phyloP scores from a whole-genome alignment of 768 basidiomycete genomes.

The Lyophyllum atratum region DNA sequence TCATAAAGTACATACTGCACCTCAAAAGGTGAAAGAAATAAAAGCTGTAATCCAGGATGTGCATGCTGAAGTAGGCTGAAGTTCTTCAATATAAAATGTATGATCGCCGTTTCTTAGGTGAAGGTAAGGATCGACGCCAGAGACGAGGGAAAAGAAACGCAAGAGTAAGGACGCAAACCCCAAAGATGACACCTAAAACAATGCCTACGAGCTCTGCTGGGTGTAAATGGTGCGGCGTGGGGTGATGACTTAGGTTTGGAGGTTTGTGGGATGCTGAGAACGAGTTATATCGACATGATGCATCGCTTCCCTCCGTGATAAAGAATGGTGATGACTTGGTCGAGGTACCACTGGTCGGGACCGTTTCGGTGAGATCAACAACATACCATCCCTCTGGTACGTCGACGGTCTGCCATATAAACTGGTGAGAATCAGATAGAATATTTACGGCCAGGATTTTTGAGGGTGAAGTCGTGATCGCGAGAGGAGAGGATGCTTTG shows the following conservation, averaged over 20 bases:
- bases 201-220: slow-evolving; percentile 23
- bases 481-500: background rate
- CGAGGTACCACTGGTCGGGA: slow-evolving; percentile 13
- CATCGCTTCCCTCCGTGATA: slow-evolving; percentile 24
- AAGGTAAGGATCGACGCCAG: slow-evolving; percentile 24
- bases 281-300: slow-evolving; percentile 15
- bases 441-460: slow-evolving; percentile 26
- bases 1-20: slow-evolving; percentile 7
- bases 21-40: background rate
- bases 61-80: no score
- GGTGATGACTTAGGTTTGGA: background rate
- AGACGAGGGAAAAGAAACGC: slow-evolving; percentile 26
- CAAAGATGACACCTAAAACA: slow-evolving; percentile 21
- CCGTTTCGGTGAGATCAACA: slow-evolving; percentile 24
- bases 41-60: background rate
- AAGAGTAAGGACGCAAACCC: slow-evolving; percentile 16
- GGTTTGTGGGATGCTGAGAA: background rate
- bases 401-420: slow-evolving; percentile 32
- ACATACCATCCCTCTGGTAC: slow-evolving; percentile 35
- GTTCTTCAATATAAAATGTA: slow-evolving; percentile 12
- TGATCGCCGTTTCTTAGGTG: slow-evolving; percentile 8
- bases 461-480: slow-evolving; percentile 21
- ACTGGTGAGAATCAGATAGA: slow-evolving; percentile 20
- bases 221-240: slow-evolving; percentile 2
- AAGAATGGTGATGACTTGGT: slow-evolving; percentile 31